Conservation (phyloP, 176 grass and related monocot genomes). For the barley (Hordeum vulgare) region DNA sequence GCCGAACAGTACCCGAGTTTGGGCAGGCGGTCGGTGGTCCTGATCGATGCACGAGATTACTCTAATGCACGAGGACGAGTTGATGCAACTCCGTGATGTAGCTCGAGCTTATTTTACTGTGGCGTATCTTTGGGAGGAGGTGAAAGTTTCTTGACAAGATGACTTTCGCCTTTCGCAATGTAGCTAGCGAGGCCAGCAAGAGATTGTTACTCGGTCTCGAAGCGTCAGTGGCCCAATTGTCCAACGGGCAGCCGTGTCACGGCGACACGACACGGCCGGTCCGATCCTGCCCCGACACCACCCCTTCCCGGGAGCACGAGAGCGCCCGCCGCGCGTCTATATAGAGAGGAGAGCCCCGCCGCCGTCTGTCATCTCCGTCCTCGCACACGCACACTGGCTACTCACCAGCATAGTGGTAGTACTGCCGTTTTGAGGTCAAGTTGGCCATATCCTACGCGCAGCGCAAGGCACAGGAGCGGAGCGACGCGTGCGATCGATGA, state of each 20-base stretch:
- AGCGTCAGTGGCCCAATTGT: slow-evolving; percentile 25
- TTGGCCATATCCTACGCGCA: too few relatives aligned
- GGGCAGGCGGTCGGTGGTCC: neutral
- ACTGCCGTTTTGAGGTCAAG: too few relatives aligned
- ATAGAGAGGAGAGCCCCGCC: neutral
- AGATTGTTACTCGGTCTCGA: neutral
- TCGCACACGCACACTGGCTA: neutral
- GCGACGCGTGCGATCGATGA: slow-evolving; percentile 8
- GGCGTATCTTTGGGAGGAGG: neutral
- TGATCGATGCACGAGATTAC: neutral
- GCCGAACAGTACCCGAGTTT: neutral
- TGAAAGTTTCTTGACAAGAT: neutral
- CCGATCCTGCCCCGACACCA: slow-evolving; percentile 23
- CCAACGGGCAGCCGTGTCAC: neutral
- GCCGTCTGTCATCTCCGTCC: neutral
- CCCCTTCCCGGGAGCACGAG: slow-evolving; percentile 28
- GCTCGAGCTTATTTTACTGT: neutral
- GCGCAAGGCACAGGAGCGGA: neutral
- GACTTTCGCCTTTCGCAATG: neutral
- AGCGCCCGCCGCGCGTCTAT: neutral
- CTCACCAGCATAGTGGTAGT: neutral
- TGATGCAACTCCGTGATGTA: neutral
- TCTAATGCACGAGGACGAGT: neutral
- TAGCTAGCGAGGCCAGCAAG: neutral
- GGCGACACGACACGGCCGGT: neutral